Base-by-base conservation (phyloP, 345 rosid species). In the Pseudoturritis turrita region DNA sequence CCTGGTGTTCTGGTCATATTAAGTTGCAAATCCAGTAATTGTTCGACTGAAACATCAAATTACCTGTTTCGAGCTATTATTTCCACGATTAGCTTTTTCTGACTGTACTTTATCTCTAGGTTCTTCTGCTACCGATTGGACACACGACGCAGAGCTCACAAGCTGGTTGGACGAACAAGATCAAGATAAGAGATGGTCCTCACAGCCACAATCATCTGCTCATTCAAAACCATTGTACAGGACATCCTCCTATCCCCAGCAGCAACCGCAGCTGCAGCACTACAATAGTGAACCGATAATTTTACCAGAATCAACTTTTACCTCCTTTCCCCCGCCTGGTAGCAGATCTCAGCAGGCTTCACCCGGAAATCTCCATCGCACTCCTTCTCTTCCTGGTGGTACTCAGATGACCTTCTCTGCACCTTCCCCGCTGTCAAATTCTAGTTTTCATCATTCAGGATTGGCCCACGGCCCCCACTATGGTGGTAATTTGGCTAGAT, bases 121-220 rank as follows among this genome's bases (percentile, higher is more conserved):
- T 81, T 95, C 99, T 69, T 80, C 99, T 51, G 88, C 88, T 57
- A 77, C 97, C 31, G 96, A 91, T 9, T 87, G 97, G 99, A 81
- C 91, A 17, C 92, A 88, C 41, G 98, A 90, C 70, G 92, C 84
- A 52, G 98, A 92, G 39, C 81, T 80, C 63, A 28, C 79, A 45
- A 81, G 71, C 74, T 90, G 97, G 97, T 45, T 86, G 52, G 98
- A 87, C 40, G 99, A 88, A 73, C 84, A 75, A 73, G 64, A 44
- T 47, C 85, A 86, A 77, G 97, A 92, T 69, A 92, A 86, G 80
- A 85, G 95, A 78, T 96, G 98, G 99, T 90, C 92, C 22, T 91
- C 98, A 23, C 90, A 87, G 73, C 97, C 97, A 45, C 91, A 87
- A 25, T 68, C 83, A 61, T 78, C 84, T 63, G 68, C 80, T 23